Percentiles rank a stretch among this genome's conserved stretches.
Evolutionary conservation across 371 early-diverging fungal genomes (phyloP).

Genomic region (Mucor indicus): DNA sequence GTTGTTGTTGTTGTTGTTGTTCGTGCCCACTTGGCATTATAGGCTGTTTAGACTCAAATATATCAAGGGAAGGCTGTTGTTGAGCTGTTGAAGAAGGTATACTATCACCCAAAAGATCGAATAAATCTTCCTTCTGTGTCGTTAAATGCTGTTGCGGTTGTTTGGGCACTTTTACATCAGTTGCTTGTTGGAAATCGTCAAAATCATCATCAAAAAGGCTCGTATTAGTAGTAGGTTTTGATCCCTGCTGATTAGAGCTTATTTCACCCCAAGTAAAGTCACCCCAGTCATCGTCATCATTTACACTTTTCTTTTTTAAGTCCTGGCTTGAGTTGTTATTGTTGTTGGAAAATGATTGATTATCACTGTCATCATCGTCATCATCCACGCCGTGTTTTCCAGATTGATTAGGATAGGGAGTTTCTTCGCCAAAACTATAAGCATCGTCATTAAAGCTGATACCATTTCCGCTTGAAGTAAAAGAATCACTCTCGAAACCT

Average conservation of each 20-base stretch:
- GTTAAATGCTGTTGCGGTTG: slow-evolving; percentile 6
- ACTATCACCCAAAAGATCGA: slow-evolving; percentile 43
- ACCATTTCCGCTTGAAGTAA: slow-evolving; percentile 20
- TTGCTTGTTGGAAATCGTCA: slow-evolving; percentile 62
- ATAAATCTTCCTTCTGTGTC: slow-evolving; percentile 25
- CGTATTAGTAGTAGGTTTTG: not conserved
- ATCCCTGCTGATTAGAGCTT: not conserved
- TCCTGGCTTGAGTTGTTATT: slow-evolving; percentile 12
- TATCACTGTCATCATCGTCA: slow-evolving; percentile 10
- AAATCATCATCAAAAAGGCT: slow-evolving; percentile 43
- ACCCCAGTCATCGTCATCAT: slow-evolving; percentile 57
- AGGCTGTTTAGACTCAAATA: slow-evolving; percentile 6
- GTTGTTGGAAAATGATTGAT: slow-evolving; percentile 25
- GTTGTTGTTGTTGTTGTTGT: slow-evolving; percentile 11
- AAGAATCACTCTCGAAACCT: slow-evolving; percentile 55
- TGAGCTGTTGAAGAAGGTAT: slow-evolving; percentile 2
- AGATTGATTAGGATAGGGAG: slow-evolving; percentile 19
- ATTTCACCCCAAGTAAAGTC: slow-evolving; percentile 42
- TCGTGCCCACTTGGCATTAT: slow-evolving; percentile 15
- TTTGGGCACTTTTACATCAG: slow-evolving; percentile 1
- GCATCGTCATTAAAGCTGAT: slow-evolving; percentile 31
- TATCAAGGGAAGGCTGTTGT: not conserved
- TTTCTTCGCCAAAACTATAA: slow-evolving; percentile 26
- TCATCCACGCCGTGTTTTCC: slow-evolving; percentile 28
- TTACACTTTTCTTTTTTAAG: too few species aligned